Evolutionary conservation across 345 rosid species (phyloP).

Genomic region (Citrus sp.): DNA sequence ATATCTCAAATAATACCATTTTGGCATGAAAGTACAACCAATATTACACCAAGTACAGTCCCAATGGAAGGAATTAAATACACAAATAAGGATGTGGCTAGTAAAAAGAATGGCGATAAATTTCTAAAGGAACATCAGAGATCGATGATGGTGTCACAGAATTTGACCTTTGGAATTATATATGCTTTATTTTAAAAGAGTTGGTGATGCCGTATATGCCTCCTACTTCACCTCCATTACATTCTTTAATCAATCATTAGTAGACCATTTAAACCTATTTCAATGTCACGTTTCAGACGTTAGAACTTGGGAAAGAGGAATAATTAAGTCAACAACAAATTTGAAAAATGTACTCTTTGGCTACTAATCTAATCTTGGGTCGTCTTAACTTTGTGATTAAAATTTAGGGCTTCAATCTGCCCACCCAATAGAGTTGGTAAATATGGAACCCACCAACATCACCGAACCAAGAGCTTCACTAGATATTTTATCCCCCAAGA

Average conservation of each 20-base stretch:
- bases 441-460: constrained; percentile 14
- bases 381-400: neutral
- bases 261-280: neutral
- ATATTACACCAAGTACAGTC: neutral
- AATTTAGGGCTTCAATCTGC: neutral
- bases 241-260: constrained; percentile 22
- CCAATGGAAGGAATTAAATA: neutral
- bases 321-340: constrained; percentile 10
- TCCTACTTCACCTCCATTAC: constrained; percentile 24
- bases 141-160: constrained; percentile 25
- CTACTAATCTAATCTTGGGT: neutral
- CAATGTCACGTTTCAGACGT: neutral
- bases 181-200: constrained; percentile 8
- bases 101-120: neutral
- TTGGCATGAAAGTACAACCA: neutral
- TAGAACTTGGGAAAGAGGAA: neutral
- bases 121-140: neutral
- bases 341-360: neutral
- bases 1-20: neutral
- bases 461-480: neutral
- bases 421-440: constrained; percentile 16
- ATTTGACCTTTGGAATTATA: constrained; percentile 25
- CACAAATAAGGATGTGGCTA: neutral
- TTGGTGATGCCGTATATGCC: constrained; percentile 17
- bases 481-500: neutral